These are phyloP conservation scores for Coleophoma eucalyptorum DNA, from an alignment of 2,329 filamentous ascomycete genomes.

Conservation along the genomic window DNA sequence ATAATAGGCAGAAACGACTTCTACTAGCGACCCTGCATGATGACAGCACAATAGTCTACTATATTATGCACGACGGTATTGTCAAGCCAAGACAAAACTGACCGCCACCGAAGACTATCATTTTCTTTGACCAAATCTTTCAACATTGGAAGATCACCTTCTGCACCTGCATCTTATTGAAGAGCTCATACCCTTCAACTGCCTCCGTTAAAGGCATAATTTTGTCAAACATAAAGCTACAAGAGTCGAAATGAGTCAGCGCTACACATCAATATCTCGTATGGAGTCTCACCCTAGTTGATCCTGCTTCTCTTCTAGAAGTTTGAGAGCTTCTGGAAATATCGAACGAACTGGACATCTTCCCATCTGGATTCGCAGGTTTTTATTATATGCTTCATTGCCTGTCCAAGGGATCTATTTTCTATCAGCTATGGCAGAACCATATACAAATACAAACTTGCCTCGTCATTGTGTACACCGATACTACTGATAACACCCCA, in stretches of 20 bases:
- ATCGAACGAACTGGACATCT: constrained; percentile 71
- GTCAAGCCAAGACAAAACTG: constrained; percentile 83
- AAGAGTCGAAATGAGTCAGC: too few relatives aligned
- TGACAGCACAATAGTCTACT: constrained; percentile 82
- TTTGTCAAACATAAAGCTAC: constrained; percentile 73
- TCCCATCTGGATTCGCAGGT: constrained; percentile 71
- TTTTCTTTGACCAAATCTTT: background rate
- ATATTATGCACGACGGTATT: constrained; percentile 81
- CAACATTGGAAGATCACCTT: constrained; percentile 61
- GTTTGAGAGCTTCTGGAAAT: constrained; percentile 59
- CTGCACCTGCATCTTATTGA: constrained; percentile 68
- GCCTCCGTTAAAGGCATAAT: constrained; percentile 68
- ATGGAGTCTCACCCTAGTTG: constrained; percentile 52
- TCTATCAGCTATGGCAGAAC: background rate
- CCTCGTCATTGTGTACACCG: constrained; percentile 67
- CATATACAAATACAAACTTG: constrained; percentile 32
- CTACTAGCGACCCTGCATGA: constrained; percentile 73
- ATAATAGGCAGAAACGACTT: constrained; percentile 59
- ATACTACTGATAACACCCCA: constrained; percentile 74
- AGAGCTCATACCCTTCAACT: constrained; percentile 65
- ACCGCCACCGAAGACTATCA: constrained; percentile 15
- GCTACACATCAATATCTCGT: too few relatives aligned
- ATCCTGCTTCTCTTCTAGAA: constrained; percentile 64
- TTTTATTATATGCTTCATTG: constrained; percentile 65
- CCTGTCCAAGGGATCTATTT: constrained; percentile 63